phyloP scores from a whole-genome alignment of 305 asterid species.

The Fraxinus angustifolia region DNA sequence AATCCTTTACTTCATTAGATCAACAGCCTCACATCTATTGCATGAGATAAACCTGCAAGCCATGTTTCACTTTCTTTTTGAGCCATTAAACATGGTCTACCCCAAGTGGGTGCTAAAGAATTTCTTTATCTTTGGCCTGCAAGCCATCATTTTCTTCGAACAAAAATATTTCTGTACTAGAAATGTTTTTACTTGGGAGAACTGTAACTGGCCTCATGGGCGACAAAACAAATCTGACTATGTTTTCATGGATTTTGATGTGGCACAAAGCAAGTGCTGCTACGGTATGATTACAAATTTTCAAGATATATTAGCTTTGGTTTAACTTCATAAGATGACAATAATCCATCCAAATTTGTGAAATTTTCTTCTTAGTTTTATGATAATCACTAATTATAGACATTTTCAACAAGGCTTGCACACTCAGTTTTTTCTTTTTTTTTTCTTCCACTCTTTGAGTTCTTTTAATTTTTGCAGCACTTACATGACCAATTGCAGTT shows the following conservation, averaged over 20 bases:
- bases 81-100: not conserved
- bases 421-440: slow-evolving; percentile 6
- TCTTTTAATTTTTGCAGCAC: slow-evolving; percentile 53
- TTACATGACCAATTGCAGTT: slow-evolving; percentile 82
- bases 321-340: slow-evolving; percentile 2
- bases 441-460: slow-evolving; percentile 3
- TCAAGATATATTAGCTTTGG: slow-evolving; percentile 7
- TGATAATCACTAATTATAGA: not conserved
- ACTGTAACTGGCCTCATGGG: not conserved
- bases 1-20: not conserved
- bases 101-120: not conserved
- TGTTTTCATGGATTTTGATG: slow-evolving; percentile 12
- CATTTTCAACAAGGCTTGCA: slow-evolving; percentile 13
- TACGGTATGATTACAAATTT: not conserved
- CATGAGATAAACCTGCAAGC: not conserved
- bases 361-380: slow-evolving; percentile 5
- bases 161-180: not conserved
- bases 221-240: not conserved
- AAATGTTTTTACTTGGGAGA: not conserved
- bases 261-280: not conserved
- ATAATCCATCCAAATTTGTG: not conserved
- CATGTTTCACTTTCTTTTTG: not conserved
- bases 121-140: not conserved
- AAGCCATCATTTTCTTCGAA: not conserved
- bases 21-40: not conserved